Percentiles rank a stretch among this genome's conserved stretches.
Conservation (phyloP, 1,284 basidiomycete genomes). For the Tylopilus sp. region DNA sequence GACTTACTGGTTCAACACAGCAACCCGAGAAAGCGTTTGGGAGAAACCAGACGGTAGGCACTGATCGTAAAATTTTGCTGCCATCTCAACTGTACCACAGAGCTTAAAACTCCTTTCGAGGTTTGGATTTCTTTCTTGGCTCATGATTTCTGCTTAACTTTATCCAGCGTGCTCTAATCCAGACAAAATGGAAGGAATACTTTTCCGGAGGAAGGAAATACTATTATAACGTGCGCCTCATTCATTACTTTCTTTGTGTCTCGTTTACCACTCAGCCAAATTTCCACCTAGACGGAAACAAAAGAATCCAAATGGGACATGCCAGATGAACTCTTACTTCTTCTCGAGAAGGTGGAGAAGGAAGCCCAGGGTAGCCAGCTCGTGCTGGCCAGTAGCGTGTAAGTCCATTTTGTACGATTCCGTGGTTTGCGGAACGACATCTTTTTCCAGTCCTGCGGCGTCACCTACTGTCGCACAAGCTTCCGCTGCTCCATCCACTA, state of each 20-base stretch:
- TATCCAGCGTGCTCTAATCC: constrained; percentile 69
- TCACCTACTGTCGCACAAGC: constrained; percentile 13
- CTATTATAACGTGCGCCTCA: constrained; percentile 74
- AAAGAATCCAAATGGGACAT: constrained; percentile 96
- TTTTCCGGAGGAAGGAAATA: constrained; percentile 86
- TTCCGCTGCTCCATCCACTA: constrained; percentile 2
- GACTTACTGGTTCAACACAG: constrained; percentile 83
- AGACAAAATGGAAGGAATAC: constrained; percentile 92
- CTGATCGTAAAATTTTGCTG: constrained; percentile 5
- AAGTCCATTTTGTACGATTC: constrained; percentile 11
- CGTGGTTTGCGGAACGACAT: background rate
- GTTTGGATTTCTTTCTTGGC: constrained; percentile 37
- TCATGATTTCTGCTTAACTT: constrained; percentile 8
- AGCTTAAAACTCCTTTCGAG: constrained; percentile 82
- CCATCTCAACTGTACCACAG: constrained; percentile 36
- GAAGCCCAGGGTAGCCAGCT: constrained; percentile 45
- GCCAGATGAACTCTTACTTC: constrained; percentile 77
- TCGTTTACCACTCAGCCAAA: background rate
- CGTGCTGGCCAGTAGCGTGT: constrained; percentile 31
- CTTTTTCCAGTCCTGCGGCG: constrained; percentile 14
- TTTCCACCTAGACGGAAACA: constrained; percentile 55
- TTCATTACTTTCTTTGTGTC: background rate
- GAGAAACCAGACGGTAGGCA: constrained; percentile 76
- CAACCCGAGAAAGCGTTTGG: constrained; percentile 76
- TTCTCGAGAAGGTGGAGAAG: constrained; percentile 80